Base-by-base conservation (phyloP, 306 rosid species). In the Herpetospermum pedunculosum region DNA sequence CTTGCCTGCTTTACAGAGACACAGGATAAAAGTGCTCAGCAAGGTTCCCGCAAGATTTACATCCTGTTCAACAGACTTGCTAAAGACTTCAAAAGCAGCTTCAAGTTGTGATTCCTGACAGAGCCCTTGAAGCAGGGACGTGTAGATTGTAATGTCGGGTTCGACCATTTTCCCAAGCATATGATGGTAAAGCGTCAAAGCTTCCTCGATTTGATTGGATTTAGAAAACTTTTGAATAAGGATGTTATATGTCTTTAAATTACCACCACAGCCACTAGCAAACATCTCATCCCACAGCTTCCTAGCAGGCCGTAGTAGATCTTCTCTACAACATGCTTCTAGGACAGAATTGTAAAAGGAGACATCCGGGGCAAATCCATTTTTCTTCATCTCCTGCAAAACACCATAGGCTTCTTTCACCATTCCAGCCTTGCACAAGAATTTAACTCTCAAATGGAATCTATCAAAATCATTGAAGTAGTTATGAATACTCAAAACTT, bases 251-350 rank as follows among this genome's bases (percentile, higher is more conserved):
- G 98, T 91, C 80, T 80, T 79, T 78, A 94, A 84, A 78, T 91
- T 89, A 68, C 96, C 96, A 35, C 75, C 78, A 83, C 88, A 87
- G 21, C 90, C 91, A 73, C 79, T 76, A 4, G 95, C 76, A 83
- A 94, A 94, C 98, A 94, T 94, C 86, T 94, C 97, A 82, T 94
- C 97, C 98, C 98, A 91, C 19, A 91, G 92, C 86, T 83, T 86
- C 76, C 73, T 86, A 16, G 97, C 97, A 13, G 98, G 98, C 59
- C 94, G 89, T 72, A 91, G 78, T 30, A 89, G 79, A 78, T 88
- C 97, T 75, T 87, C 94, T 79, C 86, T 84, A 74, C 98, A 93
- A 76, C 97, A 93, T 4, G 94, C 92, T 83, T 93, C 91, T 83
- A 93, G 87, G 26, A 93, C 81, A 80, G 84, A 85, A 72, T 93